Evolutionary conservation across 495 filamentous ascomycete genomes (phyloP).

Genomic region (Trichoderma virens): DNA sequence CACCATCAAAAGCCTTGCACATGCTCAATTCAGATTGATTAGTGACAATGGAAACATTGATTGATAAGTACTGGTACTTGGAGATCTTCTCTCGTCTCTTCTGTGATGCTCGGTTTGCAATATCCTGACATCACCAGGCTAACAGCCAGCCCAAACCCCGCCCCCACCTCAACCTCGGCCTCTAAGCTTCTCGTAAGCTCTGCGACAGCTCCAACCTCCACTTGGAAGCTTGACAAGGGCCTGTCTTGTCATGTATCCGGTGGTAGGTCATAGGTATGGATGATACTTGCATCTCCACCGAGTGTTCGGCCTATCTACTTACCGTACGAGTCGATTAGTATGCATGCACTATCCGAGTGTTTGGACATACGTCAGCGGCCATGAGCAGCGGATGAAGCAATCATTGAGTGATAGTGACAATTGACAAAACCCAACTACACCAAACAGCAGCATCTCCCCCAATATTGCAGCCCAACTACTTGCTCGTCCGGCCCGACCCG

Average conservation of each 20-base stretch:
- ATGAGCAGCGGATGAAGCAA: too few species aligned
- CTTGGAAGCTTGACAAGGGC: not conserved
- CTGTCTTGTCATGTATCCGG: not conserved
- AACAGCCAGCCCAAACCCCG: not conserved
- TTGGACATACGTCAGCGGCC: too few species aligned
- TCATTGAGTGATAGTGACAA: not conserved
- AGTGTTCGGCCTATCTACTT: not conserved
- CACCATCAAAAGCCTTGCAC: not conserved
- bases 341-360: too few species aligned
- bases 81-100: too few species aligned
- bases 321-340: too few species aligned
- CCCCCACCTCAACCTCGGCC: not conserved
- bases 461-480: not conserved
- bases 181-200: not conserved
- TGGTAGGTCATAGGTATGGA: not conserved
- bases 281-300: not conserved
- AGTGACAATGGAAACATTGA: too few species aligned
- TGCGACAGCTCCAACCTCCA: not conserved
- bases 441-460: not conserved
- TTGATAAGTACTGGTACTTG: not conserved
- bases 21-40: not conserved
- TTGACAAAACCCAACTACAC: not conserved
- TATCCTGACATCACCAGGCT: conserved; percentile 1
- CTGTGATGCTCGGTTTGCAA: too few species aligned
- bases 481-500: not conserved